Percentiles rank a stretch among this genome's conserved stretches.
Evolutionary conservation across 495 filamentous ascomycete genomes (phyloP).

Genomic region (Ascobolus immersus): DNA sequence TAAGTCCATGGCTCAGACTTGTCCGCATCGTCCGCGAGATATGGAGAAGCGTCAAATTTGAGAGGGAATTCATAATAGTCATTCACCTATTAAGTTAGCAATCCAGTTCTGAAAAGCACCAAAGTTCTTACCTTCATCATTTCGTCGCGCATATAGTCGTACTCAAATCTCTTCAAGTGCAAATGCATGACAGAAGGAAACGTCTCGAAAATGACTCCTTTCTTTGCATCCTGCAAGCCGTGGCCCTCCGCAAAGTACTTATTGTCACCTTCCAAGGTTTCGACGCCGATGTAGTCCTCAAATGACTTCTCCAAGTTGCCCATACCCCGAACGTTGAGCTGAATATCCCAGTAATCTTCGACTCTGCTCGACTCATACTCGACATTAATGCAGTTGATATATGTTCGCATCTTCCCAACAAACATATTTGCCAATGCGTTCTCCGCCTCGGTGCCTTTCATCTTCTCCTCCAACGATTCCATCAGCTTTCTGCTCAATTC

Average conservation of each 20-base stretch:
- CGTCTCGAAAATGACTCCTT: constrained; percentile 87
- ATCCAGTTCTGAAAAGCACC: background rate
- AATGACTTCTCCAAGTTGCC: constrained; percentile 85
- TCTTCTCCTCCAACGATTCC: constrained; percentile 83
- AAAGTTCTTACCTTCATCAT: constrained; percentile 55
- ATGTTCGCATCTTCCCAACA: constrained; percentile 89
- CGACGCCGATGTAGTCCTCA: constrained; percentile 82
- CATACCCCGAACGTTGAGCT: constrained; percentile 85
- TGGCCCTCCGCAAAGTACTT: constrained; percentile 84
- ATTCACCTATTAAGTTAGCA: constrained; percentile 32
- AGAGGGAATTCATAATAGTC: constrained; percentile 95
- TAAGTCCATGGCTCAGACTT: constrained; percentile 73
- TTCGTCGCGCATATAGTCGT: constrained; percentile 78
- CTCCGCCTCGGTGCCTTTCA: constrained; percentile 94
- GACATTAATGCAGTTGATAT: constrained; percentile 95
- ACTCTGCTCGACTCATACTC: constrained; percentile 81
- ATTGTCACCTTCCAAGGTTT: constrained; percentile 93
- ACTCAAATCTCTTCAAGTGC: constrained; percentile 94
- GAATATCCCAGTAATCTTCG: constrained; percentile 98
- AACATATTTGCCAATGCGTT: constrained; percentile 76
- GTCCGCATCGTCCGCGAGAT: constrained; percentile 67
- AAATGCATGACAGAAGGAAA: constrained; percentile 90
- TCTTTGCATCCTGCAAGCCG: constrained; percentile 85
- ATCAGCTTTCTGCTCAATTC: constrained; percentile 89
- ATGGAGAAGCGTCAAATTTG: constrained; percentile 67